Evolutionary conservation across 208 protist species (phyloP).

Genomic region (Wallacemonas sp.): DNA sequence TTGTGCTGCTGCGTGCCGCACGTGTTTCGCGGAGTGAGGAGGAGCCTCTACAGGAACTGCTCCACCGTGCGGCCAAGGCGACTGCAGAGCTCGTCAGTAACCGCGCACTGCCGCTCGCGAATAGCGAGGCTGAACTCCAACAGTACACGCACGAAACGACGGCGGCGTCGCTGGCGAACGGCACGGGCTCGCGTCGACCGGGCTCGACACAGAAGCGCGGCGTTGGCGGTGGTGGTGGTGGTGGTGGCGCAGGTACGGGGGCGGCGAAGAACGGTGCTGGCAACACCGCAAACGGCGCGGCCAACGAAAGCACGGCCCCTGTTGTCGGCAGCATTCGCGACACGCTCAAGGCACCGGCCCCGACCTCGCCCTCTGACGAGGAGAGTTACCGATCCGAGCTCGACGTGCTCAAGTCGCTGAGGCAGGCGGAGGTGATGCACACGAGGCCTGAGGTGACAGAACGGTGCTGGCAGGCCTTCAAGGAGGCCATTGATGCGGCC

Average conservation of each 20-base stretch:
- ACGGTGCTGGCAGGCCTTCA: slow-evolving; percentile 18
- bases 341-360: not conserved
- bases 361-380: not conserved
- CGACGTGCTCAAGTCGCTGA: slow-evolving; percentile 20
- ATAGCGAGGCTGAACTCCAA: slow-evolving; percentile 21
- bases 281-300: not conserved
- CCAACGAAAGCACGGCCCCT: not conserved
- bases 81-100: slow-evolving; percentile 28
- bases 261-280: slow-evolving; percentile 3
- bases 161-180: not conserved
- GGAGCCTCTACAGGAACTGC: slow-evolving; percentile 44
- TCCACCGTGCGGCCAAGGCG: slow-evolving; percentile 44
- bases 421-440: slow-evolving; percentile 23
- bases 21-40: slow-evolving; percentile 33
- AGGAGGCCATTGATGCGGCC: slow-evolving; percentile 42
- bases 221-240: slow-evolving; percentile 1
- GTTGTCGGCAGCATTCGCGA: slow-evolving; percentile 1
- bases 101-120: slow-evolving; percentile 8
- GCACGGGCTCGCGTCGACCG: not conserved
- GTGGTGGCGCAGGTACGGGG: not conserved
- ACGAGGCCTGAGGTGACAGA: slow-evolving; percentile 10
- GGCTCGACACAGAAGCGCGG: slow-evolving; percentile 1
- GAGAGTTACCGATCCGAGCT: slow-evolving; percentile 29
- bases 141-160: slow-evolving; percentile 22
- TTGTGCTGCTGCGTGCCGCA: slow-evolving; percentile 66